Base-by-base conservation (phyloP, 2,329 filamentous ascomycete genomes). In the Fusarium ambrosium region DNA sequence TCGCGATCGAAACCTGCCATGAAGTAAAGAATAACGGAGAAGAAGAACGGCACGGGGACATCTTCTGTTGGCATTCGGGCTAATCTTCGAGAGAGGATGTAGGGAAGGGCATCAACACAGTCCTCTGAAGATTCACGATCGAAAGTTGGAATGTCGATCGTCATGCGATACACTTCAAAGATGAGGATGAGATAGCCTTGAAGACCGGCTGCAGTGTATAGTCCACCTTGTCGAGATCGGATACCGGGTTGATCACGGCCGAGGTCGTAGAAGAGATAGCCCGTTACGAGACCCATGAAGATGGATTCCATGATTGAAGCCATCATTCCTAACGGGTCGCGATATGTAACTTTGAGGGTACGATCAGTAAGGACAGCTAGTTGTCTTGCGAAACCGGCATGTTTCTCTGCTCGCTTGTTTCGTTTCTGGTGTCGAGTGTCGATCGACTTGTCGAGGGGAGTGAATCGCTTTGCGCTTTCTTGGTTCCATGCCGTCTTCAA, bases 181-280 rank as follows among this genome's bases (percentile, higher is more conserved):
- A 95, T 86, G 13, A 95, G 85, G 60, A 95, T 92, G 4, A 95
- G 86, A 78, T 95, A 95, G 2, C 93, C 93, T 78, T 95, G 93
- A 7, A 95, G 85, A 6, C 90, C 92, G 8, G 92, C 87, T 0
- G 92, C 90, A 2, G 90, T 94, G 76, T 95, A 95, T 0, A 95
- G 82, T 7, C 92, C 92, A 59, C 92, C 93, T 80, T 95, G 85
- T 2, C 93, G 88, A 29, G 93, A 95, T 27, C 93, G 88, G 58
- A 95, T 95, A 0, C 93, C 93, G 1, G 92, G 86, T 56, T 92
- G 89, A 66, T 92, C 92, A 13, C 90, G 86, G 2, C 89, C 88
- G 0, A 95, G 86, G 24, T 90, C 83, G 74, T 90, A 89, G 79
- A 94, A 95, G 36, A 95, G 90, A 86, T 93, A 95, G 0, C 93